phyloP scores from a whole-genome alignment of 805 yeast species.

The Candida argentea region DNA sequence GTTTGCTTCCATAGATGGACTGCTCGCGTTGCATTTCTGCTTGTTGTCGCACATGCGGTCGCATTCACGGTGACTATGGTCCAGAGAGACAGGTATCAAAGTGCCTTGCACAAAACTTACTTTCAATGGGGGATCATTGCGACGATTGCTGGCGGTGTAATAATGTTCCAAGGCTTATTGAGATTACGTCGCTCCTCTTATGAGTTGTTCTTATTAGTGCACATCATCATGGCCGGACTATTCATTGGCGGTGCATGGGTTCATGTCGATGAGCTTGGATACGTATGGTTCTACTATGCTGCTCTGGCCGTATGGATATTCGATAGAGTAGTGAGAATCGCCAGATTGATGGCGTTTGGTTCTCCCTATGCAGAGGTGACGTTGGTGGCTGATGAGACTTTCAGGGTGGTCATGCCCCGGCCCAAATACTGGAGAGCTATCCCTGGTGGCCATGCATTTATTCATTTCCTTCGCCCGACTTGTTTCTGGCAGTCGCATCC shows the following conservation, averaged over 20 bases:
- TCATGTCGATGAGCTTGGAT: conserved; percentile 31
- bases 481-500: conserved; percentile 65
- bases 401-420: conserved; percentile 23
- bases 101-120: conserved; percentile 5
- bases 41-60: conserved; percentile 21
- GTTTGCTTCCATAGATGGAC: conserved; percentile 35
- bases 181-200: conserved; percentile 25
- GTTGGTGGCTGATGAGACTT: conserved; percentile 23
- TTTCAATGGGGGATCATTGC: conserved; percentile 28
- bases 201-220: conserved; percentile 24
- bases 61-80: conserved; percentile 12
- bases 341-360: conserved; percentile 23
- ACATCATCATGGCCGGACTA: conserved; percentile 25
- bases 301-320: conserved; percentile 26
- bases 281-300: conserved; percentile 18
- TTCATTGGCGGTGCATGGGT: conserved; percentile 37
- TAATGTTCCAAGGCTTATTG: conserved; percentile 22
- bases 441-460: conserved; percentile 52
- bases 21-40: conserved; percentile 20
- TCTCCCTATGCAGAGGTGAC: conserved; percentile 23
- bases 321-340: conserved; percentile 21
- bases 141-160: conserved; percentile 22
- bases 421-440: conserved; percentile 25
- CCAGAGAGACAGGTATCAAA: conserved; percentile 2
- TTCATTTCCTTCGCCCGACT: conserved; percentile 35